Base-by-base conservation (phyloP, 73 alveolate genomes). In the Paramecium tetraurelia region DNA sequence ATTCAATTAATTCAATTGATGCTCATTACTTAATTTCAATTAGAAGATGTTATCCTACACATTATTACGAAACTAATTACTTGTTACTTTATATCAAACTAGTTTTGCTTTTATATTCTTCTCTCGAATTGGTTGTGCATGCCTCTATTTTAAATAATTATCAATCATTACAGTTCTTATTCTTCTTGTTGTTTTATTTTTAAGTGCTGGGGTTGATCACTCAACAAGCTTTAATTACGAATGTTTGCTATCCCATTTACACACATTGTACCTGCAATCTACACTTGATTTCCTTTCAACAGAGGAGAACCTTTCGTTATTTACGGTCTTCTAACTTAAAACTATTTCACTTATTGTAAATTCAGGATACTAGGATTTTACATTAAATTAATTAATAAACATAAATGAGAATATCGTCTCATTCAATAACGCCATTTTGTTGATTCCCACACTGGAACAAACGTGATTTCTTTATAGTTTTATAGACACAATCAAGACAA, bases 311-410 rank as follows among this genome's bases (percentile, higher is more conserved):
- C 86, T 12, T 72, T 72, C 6, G 86, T 33, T 40, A 72, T 72
- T 72, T 72, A 72, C 10, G 86, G 59, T 36, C 86, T 72, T 36
- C 86, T 33, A 31, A 72, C 86, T 72, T 72, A 72, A 38, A 72
- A 72, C 46, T 36, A 40, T 38, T 72, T 72, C 57, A 40, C 86
- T 72, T 72, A 38, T 21, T 72, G 57, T 3, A 72, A 43, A 40
- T 72, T 72, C 41, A 72, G 27, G 57, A 72, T 33, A 72, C 46
- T 72, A 72, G 86, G 59, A 72, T 72, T 72, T 36, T 36, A 36
- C 86, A 72, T 72, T 72, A 16, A 72, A 63, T 63, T 33, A 63
- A 63, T 63, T 63, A 63, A 63, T 63, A 63, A 63, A 48, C 24
- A 31, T 22, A 63, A 27, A 63, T 31, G 31, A 53, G 33, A 9